Evolutionary conservation across 1,284 basidiomycete species (phyloP).

Genomic region (Puccinia hordei): DNA sequence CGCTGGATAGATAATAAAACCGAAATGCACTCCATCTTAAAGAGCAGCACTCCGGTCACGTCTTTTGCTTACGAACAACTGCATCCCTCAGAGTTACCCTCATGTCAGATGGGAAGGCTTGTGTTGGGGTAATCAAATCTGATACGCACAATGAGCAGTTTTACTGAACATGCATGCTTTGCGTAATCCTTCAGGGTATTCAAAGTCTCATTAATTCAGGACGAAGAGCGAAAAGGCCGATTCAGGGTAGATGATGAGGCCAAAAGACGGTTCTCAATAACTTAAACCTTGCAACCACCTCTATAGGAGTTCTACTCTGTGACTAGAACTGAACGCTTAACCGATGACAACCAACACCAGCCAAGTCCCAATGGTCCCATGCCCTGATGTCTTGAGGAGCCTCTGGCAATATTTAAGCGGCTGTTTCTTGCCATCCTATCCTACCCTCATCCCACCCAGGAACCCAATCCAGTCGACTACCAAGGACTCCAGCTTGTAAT

Average conservation of each 20-base stretch:
- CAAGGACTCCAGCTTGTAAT: not conserved
- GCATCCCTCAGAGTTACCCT: no score
- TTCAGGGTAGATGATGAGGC: not conserved
- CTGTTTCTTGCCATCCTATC: not conserved
- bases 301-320: not conserved
- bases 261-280: not conserved
- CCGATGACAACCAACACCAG: not conserved
- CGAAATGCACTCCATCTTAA: no score
- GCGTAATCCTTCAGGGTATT: not conserved
- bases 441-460: not conserved
- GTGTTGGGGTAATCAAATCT: not conserved
- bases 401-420: conserved; percentile 2
- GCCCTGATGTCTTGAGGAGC: not conserved
- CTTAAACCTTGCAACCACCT: not conserved
- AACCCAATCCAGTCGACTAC: not conserved
- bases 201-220: conserved; percentile 1
- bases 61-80: no score
- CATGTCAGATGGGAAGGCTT: no score
- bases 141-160: not conserved
- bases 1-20: no score
- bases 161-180: not conserved
- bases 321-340: not conserved
- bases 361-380: no score
- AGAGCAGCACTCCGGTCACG: no score
- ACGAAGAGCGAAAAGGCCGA: conserved; percentile 13